Evolutionary conservation across 495 filamentous ascomycete species (phyloP), one percentile per base, ranked within the genome.

Genomic region (Podospora didyma): DNA sequence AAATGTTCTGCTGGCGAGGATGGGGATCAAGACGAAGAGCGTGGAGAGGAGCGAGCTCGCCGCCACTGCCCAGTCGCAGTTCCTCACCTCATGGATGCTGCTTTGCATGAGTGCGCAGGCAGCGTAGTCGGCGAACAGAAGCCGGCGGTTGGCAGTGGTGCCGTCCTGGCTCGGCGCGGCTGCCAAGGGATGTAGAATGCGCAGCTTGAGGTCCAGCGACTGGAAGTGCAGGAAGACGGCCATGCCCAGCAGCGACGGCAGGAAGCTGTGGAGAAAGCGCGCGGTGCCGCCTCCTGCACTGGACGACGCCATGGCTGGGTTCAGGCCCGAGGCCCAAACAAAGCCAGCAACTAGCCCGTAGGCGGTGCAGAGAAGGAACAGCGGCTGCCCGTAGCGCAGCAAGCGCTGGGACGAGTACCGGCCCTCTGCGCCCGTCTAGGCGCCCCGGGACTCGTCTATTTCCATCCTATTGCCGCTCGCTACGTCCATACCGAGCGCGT

Each of bases 191-290:
- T 87, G 80, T 5, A 96, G 74, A 26, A 87, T 79, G 47, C 90
- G 86, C 62, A 92, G 77, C 61, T 83, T 83, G 55, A 85, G 75
- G 68, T 95, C 90, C 56, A 96, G 79, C 14, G 86, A 77, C 58
- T 92, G 88, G 75, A 88, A 89, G 53, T 80, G 73, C 45, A 96
- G 86, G 71, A 89, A 92, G 22, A 92, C 69, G 23, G 89, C 53
- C 62, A 88, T 87, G 20, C 88, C 92, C 14, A 95, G 76, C 2
- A 91, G 55, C 1, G 86, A 83, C 0, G 92, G 92, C 51, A 96
- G 59, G 68, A 96, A 94, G 67, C 84, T 86, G 76, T 89, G 96
- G 49, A 95, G 72, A 75, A 96, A 96, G 70, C 95, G 88, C 46
- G 91, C 89, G 2, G n/a, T n/a, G n/a, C n/a, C n/a, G n/a, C n/a